Percentiles rank a stretch among this genome's conserved stretches.
Conservation (phyloP, 352 stramenopile genomes). For the Phytopythium oedochilum region DNA sequence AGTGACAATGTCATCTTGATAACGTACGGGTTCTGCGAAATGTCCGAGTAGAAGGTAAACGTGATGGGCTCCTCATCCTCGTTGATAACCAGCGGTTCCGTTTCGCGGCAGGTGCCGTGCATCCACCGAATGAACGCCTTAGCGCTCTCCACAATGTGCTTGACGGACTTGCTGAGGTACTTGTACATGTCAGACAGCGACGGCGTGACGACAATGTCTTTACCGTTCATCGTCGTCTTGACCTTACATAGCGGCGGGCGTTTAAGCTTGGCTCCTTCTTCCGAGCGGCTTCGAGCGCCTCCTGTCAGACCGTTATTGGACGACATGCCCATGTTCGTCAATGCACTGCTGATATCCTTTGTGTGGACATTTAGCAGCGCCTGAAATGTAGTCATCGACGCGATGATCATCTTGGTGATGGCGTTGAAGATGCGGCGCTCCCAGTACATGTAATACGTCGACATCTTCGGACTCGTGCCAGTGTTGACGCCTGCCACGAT, state of each 20-base stretch:
- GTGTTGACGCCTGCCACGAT: slow-evolving; percentile 93
- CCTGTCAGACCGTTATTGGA: slow-evolving; percentile 9
- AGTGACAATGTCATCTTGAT: slow-evolving; percentile 94
- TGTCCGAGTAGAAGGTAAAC: slow-evolving; percentile 95
- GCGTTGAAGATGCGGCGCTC: slow-evolving; percentile 96
- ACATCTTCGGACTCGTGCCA: slow-evolving; percentile 85
- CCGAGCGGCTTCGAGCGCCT: slow-evolving; percentile 19
- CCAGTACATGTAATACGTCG: slow-evolving; percentile 97
- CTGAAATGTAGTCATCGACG: slow-evolving; percentile 93
- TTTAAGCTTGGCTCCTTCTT: slow-evolving; percentile 70
- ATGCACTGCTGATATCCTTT: slow-evolving; percentile 68
- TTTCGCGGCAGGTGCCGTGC: slow-evolving; percentile 92
- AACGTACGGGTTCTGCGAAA: slow-evolving; percentile 93
- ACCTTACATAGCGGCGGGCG: slow-evolving; percentile 91
- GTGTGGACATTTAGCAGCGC: slow-evolving; percentile 88
- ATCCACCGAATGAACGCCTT: slow-evolving; percentile 95
- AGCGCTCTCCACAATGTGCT: slow-evolving; percentile 93
- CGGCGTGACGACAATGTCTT: slow-evolving; percentile 93
- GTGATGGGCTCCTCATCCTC: slow-evolving; percentile 94
- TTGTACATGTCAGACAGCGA: slow-evolving; percentile 95
- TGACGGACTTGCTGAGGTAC: slow-evolving; percentile 92
- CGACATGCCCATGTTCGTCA: slow-evolving; percentile 37
- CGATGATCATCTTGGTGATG: slow-evolving; percentile 95
- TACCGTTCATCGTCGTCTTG: slow-evolving; percentile 93
- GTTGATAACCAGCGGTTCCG: slow-evolving; percentile 79